phyloP scores from a whole-genome alignment of 306 rosid genomes.

The Casuarina equisetifolia region DNA sequence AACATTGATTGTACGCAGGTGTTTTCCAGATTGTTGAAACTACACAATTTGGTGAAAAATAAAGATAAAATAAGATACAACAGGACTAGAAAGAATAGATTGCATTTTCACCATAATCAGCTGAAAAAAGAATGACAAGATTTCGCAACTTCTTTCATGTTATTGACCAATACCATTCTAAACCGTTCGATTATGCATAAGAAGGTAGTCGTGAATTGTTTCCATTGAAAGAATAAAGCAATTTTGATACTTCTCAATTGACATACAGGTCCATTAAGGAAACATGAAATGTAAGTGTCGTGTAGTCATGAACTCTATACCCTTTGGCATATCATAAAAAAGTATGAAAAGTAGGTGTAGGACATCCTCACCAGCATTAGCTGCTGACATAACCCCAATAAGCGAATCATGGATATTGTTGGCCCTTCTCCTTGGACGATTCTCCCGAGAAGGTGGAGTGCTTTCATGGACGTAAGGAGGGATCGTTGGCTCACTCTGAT shows the following conservation, averaged over 20 bases:
- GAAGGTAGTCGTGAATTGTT: no score
- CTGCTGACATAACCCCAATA: conserved; percentile 57
- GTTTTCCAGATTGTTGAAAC: background rate
- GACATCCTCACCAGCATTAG: conserved; percentile 40
- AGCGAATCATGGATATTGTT: conserved; percentile 53
- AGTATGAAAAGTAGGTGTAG: background rate
- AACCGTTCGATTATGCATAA: background rate
- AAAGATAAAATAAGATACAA: no score
- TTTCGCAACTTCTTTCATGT: background rate
- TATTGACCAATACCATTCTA: background rate
- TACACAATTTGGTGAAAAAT: no score
- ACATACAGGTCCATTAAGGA: no score
- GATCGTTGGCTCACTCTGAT: conserved; percentile 41
- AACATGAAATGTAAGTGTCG: no score
- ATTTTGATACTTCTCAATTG: no score
- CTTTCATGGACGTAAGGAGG: conserved; percentile 20
- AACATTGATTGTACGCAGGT: background rate
- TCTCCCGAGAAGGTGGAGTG: conserved; percentile 24
- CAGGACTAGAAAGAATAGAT: no score
- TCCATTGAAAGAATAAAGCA: no score
- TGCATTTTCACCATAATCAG: no score
- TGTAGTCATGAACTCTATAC: no score
- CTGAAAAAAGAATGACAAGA: background rate
- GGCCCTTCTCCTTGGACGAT: conserved; percentile 32
- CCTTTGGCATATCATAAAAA: background rate